Percentiles rank a stretch among this genome's conserved stretches.
Conservation (phyloP, 495 filamentous ascomycete species). For the Glonium stellatum region DNA sequence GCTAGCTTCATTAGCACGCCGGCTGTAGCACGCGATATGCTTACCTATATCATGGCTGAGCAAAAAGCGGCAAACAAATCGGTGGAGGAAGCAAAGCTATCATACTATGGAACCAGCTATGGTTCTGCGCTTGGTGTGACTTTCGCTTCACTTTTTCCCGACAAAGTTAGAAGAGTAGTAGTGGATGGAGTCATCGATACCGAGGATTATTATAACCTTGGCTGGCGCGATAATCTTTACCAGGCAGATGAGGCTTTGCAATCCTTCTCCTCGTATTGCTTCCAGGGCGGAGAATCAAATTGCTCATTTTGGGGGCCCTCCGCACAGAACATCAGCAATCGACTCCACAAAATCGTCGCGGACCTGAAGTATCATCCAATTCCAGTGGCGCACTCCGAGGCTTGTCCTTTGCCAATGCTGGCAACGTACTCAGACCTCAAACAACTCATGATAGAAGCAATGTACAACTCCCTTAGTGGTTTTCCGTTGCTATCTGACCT, state of each 20-base stretch:
- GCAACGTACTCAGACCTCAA: no score
- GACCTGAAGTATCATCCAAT: no score
- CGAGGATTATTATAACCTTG: slow-evolving; percentile 35
- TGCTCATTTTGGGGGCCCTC: no score
- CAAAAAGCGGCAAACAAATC: background rate
- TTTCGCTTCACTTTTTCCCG: slow-evolving; percentile 17
- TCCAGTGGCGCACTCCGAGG: no score
- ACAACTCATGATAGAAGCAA: no score
- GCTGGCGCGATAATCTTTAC: slow-evolving; percentile 40
- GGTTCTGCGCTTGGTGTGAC: slow-evolving; percentile 3
- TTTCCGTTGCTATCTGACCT: no score
- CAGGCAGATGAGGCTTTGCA: slow-evolving; percentile 47
- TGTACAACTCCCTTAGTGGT: no score
- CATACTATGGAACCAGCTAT: slow-evolving; percentile 1
- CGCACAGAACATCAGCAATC: no score
- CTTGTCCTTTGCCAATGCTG: no score
- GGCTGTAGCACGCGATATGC: background rate
- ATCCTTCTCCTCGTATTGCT: slow-evolving; percentile 45
- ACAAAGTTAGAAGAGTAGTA: slow-evolving; percentile 11
- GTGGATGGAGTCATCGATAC: slow-evolving; percentile 23
- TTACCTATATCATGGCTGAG: background rate
- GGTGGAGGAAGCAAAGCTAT: background rate
- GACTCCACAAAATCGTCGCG: no score
- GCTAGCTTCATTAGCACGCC: background rate
- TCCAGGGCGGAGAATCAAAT: slow-evolving; percentile 41